phyloP scores from a whole-genome alignment of 345 rosid species.

The Tarenaya hassleriana region DNA sequence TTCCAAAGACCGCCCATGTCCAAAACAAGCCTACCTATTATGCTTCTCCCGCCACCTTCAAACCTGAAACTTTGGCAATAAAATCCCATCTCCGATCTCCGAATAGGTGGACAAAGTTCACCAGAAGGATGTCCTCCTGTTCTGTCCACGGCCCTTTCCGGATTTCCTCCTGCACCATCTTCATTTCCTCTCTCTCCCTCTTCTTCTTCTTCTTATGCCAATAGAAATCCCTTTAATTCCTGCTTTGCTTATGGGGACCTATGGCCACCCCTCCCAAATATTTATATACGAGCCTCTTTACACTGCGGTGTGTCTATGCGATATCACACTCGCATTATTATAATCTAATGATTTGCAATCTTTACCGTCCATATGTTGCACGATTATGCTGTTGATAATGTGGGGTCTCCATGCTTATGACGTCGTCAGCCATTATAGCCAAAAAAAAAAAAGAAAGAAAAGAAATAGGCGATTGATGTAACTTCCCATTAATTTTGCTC shows the following conservation, averaged over 20 bases:
- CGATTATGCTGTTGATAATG: constrained; percentile 37
- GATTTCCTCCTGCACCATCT: constrained; percentile 57
- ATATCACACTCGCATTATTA: constrained; percentile 32
- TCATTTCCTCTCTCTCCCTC: constrained; percentile 31
- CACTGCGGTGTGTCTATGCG: constrained; percentile 27
- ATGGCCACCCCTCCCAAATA: constrained; percentile 19
- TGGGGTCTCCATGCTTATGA: constrained; percentile 36
- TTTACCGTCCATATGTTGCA: constrained; percentile 46
- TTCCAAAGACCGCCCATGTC: constrained; percentile 43
- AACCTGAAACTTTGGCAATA: constrained; percentile 99
- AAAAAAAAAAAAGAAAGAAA: constrained; percentile 19
- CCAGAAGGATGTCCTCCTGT: constrained; percentile 76
- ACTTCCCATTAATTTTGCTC: constrained; percentile 25
- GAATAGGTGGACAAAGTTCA: constrained; percentile 77
- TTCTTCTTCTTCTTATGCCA: constrained; percentile 17
- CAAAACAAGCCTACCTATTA: constrained; percentile 61
- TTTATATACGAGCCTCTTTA: constrained; percentile 41
- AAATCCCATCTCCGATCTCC: constrained; percentile 99
- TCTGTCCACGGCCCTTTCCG: constrained; percentile 99
- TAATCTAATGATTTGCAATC: constrained; percentile 32
- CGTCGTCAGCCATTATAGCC: constrained; percentile 51
- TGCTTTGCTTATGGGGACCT: constrained; percentile 28
- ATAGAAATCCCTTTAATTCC: constrained; percentile 14
- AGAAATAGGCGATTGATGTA: constrained; percentile 14
- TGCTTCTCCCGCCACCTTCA: constrained; percentile 99